A percentile compares a stretch with the other conserved stretches of the same genome.
Evolutionary conservation across 2,329 filamentous ascomycete genomes (phyloP).

Genomic region (Fusarium falciforme): DNA sequence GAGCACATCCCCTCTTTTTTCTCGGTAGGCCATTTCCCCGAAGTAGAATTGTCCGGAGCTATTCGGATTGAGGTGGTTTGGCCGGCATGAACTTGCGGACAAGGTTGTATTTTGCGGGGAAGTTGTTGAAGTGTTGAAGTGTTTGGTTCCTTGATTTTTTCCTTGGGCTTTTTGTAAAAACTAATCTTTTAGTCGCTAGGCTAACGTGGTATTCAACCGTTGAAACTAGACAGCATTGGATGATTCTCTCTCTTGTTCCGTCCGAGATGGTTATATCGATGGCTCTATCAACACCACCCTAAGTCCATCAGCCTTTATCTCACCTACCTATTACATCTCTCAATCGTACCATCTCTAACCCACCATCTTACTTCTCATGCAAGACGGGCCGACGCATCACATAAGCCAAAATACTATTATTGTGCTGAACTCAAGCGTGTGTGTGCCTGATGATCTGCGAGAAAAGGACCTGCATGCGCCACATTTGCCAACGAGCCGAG

Average conservation of each 20-base stretch:
- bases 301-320: slow-evolving; percentile 11
- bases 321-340: slow-evolving; percentile 28
- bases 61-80: background rate
- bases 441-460: slow-evolving; percentile 38
- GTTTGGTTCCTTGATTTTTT: background rate
- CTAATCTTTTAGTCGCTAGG: background rate
- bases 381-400: slow-evolving; percentile 24
- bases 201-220: background rate
- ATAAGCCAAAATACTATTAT: background rate
- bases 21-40: background rate
- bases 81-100: background rate
- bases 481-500: slow-evolving; percentile 33
- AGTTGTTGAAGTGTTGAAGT: background rate
- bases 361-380: slow-evolving; percentile 25
- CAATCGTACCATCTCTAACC: slow-evolving; percentile 14
- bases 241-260: background rate
- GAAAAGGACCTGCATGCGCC: slow-evolving; percentile 31
- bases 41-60: background rate
- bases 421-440: slow-evolving; percentile 11
- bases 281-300: background rate
- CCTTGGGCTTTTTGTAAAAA: background rate
- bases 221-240: background rate
- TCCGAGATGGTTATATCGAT: background rate
- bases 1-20: background rate
- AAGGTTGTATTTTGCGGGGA: slow-evolving; percentile 14